Conservation (phyloP, 2,329 filamentous ascomycete genomes). For the Onygenales sp. region DNA sequence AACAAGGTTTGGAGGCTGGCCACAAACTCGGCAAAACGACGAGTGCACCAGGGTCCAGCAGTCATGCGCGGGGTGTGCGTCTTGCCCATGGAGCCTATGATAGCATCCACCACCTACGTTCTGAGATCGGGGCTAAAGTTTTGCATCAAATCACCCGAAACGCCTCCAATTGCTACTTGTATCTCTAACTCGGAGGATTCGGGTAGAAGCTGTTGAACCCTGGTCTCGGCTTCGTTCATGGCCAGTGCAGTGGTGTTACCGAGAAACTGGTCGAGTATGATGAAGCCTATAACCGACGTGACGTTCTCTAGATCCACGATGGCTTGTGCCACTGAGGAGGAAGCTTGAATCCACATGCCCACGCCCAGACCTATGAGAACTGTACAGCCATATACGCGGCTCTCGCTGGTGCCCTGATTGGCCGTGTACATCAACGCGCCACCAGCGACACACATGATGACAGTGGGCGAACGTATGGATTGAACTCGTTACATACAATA, state of each 20-base stretch:
- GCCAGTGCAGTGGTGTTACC: not conserved
- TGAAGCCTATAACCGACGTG: not conserved
- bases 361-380: conserved; percentile 34
- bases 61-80: not conserved
- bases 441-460: no score
- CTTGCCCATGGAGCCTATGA: not conserved
- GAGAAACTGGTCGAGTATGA: not conserved
- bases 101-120: not conserved
- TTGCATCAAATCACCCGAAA: not conserved
- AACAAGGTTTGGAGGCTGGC: no score
- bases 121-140: not conserved
- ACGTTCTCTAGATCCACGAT: not conserved
- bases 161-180: not conserved
- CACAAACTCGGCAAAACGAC: no score
- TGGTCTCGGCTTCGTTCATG: not conserved
- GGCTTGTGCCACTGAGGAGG: not conserved
- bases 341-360: not conserved
- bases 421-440: conserved; percentile 14
- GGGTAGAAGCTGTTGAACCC: not conserved
- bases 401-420: conserved; percentile 7
- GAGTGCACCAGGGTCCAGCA: no score
- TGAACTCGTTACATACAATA: no score
- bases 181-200: not conserved
- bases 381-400: conserved; percentile 19
- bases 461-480: no score